Evolutionary conservation across 768 basidiomycete genomes (phyloP).

Genomic region (Rhodotorula kratochvilovae): DNA sequence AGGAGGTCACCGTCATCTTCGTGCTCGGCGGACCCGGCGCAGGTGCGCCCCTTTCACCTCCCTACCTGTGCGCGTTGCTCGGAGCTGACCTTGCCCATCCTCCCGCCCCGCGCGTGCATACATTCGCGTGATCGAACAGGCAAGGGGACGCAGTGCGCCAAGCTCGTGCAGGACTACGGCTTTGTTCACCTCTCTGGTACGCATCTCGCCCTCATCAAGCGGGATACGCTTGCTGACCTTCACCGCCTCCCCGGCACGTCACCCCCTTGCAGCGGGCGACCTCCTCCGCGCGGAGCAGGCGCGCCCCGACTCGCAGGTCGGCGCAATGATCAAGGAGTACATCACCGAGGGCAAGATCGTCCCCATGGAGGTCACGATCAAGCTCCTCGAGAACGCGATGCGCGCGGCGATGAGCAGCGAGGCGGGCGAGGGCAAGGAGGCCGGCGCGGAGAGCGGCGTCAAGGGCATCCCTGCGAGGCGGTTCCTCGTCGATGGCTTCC

Average conservation of each 20-base stretch:
- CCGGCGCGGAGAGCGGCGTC: conserved; percentile 50
- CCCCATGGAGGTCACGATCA: conserved; percentile 93
- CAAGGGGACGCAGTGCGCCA: conserved; percentile 90
- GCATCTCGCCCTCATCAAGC: conserved; percentile 32
- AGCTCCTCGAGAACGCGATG: conserved; percentile 93
- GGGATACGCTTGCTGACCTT: not conserved
- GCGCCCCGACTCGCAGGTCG: conserved; percentile 58
- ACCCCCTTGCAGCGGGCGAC: conserved; percentile 71
- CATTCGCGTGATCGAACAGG: conserved; percentile 52
- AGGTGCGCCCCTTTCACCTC: conserved; percentile 53
- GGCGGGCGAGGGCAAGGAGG: conserved; percentile 57
- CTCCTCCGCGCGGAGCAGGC: conserved; percentile 90
- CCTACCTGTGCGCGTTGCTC: conserved; percentile 3
- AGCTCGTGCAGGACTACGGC: conserved; percentile 73
- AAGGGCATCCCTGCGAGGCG: conserved; percentile 54
- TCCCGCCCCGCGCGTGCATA: conserved; percentile 14
- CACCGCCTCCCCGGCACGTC: too few relatives aligned
- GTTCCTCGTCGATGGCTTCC: conserved; percentile 96
- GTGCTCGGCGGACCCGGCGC: conserved; percentile 97
- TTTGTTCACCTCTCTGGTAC: conserved; percentile 91
- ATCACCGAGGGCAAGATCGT: conserved; percentile 91
- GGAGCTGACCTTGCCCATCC: not conserved
- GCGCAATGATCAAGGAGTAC: conserved; percentile 75
- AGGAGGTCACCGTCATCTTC: conserved; percentile 80
- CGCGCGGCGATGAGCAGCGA: conserved; percentile 46